Percentiles rank a stretch among this genome's conserved stretches.
Evolutionary conservation across 805 yeast genomes (phyloP).

Genomic region (Groenewaldozyma salmanticensis): DNA sequence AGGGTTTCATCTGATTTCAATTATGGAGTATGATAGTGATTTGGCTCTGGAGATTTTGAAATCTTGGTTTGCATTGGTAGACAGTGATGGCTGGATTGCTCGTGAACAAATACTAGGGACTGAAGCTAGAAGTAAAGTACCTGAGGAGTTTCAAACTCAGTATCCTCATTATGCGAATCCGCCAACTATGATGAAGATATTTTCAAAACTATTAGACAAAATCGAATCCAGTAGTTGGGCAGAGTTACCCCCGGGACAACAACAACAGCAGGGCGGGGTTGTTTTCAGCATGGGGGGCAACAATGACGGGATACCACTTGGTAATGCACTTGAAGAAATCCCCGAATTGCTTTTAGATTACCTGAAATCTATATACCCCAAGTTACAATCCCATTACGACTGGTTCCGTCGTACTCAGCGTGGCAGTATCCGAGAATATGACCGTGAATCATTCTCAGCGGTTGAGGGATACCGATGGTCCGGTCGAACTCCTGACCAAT

Average conservation of each 20-base stretch:
- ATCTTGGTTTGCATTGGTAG: constrained; percentile 83
- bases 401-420: constrained; percentile 78
- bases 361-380: constrained; percentile 61
- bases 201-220: constrained; percentile 20
- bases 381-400: constrained; percentile 63
- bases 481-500: constrained; percentile 77
- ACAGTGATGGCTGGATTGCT: constrained; percentile 93
- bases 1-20: constrained; percentile 84
- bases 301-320: constrained; percentile 16
- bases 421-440: constrained; percentile 68
- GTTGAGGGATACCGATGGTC: constrained; percentile 83
- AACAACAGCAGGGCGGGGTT: not conserved
- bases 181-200: constrained; percentile 70
- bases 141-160: constrained; percentile 72
- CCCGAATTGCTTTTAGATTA: constrained; percentile 32
- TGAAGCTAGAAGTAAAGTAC: constrained; percentile 84
- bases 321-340: constrained; percentile 42
- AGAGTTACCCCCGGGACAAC: not conserved
- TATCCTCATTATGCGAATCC: constrained; percentile 90
- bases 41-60: constrained; percentile 66
- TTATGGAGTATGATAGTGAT: constrained; percentile 75
- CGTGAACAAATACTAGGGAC: constrained; percentile 90
- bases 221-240: not conserved
- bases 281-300: no score
- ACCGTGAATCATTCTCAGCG: constrained; percentile 39